phyloP scores from a whole-genome alignment of 805 yeast species.

The Wickerhamomyces rabaulensis region DNA sequence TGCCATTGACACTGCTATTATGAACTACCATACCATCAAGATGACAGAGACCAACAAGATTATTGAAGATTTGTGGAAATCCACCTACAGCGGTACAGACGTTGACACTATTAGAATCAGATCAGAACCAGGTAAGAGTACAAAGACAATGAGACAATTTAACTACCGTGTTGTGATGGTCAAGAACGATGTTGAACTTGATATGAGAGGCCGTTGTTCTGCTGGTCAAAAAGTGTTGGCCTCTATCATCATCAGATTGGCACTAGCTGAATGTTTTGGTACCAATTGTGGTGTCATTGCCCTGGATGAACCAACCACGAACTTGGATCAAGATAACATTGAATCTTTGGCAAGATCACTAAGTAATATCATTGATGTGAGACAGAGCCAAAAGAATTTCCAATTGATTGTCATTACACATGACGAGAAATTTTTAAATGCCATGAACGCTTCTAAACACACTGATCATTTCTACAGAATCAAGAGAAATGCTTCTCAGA shows the following conservation, averaged over 20 bases:
- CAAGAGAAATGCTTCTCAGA: conserved; percentile 73
- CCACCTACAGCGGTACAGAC: conserved; percentile 92
- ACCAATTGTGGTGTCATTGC: conserved; percentile 93
- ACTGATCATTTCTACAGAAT: conserved; percentile 85
- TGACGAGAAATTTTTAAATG: conserved; percentile 83
- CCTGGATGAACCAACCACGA: conserved; percentile 96
- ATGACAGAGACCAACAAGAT: conserved; percentile 91
- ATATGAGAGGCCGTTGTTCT: conserved; percentile 97
- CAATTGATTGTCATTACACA: conserved; percentile 95
- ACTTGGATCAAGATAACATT: conserved; percentile 83
- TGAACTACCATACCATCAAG: conserved; percentile 84
- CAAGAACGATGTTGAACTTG: conserved; percentile 85
- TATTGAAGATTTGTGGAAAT: conserved; percentile 88
- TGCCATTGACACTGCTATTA: conserved; percentile 88
- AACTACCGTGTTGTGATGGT: conserved; percentile 94
- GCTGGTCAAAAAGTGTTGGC: conserved; percentile 98
- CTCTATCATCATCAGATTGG: conserved; percentile 83
- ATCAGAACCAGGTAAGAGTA: conserved; percentile 55
- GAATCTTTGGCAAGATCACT: conserved; percentile 82
- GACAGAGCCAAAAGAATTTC: conserved; percentile 79
- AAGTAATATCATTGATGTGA: conserved; percentile 63
- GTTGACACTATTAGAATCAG: conserved; percentile 84
- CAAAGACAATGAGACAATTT: conserved; percentile 56
- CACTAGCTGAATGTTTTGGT: conserved; percentile 94
- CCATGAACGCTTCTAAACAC: conserved; percentile 79